Evolutionary conservation across 1,284 basidiomycete species (phyloP).

Genomic region (Chondrostereum purpureum): DNA sequence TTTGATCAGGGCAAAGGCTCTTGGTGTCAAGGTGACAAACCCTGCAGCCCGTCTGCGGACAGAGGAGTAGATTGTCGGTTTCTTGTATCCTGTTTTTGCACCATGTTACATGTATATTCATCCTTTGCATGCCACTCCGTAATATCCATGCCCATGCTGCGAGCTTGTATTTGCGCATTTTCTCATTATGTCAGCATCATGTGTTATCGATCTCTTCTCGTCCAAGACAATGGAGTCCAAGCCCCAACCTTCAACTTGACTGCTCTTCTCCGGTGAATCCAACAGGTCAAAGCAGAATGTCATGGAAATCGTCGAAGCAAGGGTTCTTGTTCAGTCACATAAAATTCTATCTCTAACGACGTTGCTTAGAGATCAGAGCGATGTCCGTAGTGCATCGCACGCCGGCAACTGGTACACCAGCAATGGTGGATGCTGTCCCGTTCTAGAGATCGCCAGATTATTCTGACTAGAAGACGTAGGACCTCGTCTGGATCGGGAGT

Average conservation of each 20-base stretch:
- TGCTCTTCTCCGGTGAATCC: too few relatives aligned
- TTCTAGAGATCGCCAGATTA: conserved; percentile 5
- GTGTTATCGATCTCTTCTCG: too few relatives aligned
- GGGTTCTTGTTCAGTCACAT: conserved; percentile 3
- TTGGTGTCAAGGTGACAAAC: conserved; percentile 95
- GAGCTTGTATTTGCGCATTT: not conserved
- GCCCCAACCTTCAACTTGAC: not conserved
- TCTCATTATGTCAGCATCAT: too few relatives aligned
- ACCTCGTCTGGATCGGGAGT: conserved; percentile 49
- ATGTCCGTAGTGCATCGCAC: conserved; percentile 66
- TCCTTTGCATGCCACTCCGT: conserved; percentile 13
- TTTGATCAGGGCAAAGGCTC: conserved; percentile 70
- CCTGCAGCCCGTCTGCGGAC: conserved; percentile 91
- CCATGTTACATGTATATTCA: conserved; percentile 31
- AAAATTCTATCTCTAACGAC: not conserved
- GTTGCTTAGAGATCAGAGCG: not conserved
- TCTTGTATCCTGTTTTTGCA: conserved; percentile 20
- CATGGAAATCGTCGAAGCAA: conserved; percentile 16
- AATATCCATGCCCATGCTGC: conserved; percentile 13
- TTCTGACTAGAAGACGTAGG: conserved; percentile 35
- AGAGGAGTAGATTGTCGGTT: conserved; percentile 71
- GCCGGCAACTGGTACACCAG: conserved; percentile 89
- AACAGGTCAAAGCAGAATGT: too few relatives aligned
- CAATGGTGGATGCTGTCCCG: conserved; percentile 43
- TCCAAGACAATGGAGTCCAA: too few relatives aligned